Conservation (phyloP, 441 rosid genomes). For the Pelargonium citronellum region DNA sequence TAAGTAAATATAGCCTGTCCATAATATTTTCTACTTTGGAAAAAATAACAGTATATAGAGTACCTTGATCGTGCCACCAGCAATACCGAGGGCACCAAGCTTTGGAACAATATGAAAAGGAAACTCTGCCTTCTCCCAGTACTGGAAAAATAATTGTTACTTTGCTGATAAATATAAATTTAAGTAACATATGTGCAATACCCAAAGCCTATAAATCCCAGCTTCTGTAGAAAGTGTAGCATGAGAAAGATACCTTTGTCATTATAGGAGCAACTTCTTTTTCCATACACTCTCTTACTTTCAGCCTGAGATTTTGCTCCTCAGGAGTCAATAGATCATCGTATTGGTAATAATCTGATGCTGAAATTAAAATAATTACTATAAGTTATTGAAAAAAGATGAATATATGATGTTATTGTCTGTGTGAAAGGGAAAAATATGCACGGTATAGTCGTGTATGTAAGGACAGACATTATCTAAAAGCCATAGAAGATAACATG, state of each 20-base stretch:
- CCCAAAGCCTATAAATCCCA: background rate
- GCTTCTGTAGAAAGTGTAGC: background rate
- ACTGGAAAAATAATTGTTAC: conserved; percentile 36
- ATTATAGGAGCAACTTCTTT: conserved; percentile 83
- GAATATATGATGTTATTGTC: no score
- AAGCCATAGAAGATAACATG: background rate
- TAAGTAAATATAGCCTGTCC: conserved; percentile 1
- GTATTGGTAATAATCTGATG: conserved; percentile 71
- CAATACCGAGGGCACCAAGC: conserved; percentile 51
- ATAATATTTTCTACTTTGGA: conserved; percentile 11
- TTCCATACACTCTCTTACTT: conserved; percentile 78
- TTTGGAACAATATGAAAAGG: conserved; percentile 82
- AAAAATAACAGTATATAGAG: conserved; percentile 8
- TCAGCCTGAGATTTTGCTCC: conserved; percentile 54
- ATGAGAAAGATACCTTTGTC: conserved; percentile 47
- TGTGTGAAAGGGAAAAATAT: no score
- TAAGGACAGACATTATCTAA: background rate
- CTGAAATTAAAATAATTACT: conserved; percentile 32
- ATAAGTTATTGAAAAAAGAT: background rate
- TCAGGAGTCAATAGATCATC: conserved; percentile 66
- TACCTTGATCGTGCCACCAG: conserved; percentile 90
- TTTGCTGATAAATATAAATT: conserved; percentile 2
- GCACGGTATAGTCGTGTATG: background rate
- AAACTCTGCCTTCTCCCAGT: conserved; percentile 96
- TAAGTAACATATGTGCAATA: background rate